Percentiles rank a stretch among this genome's conserved stretches.
These are phyloP conservation scores for Aspergillus avenaceus DNA, from an alignment of 495 filamentous ascomycete genomes.

Conservation along the genomic window DNA sequence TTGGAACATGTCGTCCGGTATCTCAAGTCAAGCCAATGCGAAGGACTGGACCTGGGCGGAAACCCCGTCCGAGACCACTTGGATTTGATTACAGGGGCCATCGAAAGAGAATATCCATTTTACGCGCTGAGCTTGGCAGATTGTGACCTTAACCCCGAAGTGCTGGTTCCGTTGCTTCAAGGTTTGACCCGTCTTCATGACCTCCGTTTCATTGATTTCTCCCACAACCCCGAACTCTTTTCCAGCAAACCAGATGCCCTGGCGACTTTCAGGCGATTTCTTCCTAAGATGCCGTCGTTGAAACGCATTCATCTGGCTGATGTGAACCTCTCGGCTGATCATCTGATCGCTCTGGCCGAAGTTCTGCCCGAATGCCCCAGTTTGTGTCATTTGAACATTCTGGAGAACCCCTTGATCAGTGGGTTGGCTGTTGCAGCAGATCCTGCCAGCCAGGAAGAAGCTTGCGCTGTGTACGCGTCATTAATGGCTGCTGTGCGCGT, in stretches of 20 bases:
- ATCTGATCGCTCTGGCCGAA: slow-evolving; percentile 85
- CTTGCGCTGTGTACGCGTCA: slow-evolving; percentile 89
- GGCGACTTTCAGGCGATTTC: slow-evolving; percentile 70
- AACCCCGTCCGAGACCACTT: slow-evolving; percentile 73
- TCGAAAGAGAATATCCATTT: slow-evolving; percentile 60
- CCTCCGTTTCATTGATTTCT: slow-evolving; percentile 86
- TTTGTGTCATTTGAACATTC: slow-evolving; percentile 80
- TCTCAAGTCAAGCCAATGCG: slow-evolving; percentile 68
- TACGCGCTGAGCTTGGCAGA: slow-evolving; percentile 85
- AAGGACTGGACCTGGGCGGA: slow-evolving; percentile 91
- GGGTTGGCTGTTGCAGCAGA: slow-evolving; percentile 63
- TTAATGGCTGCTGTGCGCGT: slow-evolving; percentile 85
- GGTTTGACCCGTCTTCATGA: slow-evolving; percentile 64
- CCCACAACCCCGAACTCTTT: slow-evolving; percentile 83
- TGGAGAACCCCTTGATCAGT: slow-evolving; percentile 74
- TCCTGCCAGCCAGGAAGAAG: slow-evolving; percentile 80
- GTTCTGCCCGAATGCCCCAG: slow-evolving; percentile 79
- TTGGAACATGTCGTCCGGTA: slow-evolving; percentile 73
- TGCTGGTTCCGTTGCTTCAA: slow-evolving; percentile 72
- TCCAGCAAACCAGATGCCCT: slow-evolving; percentile 69
- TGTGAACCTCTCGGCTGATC: slow-evolving; percentile 79
- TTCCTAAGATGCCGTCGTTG: slow-evolving; percentile 74
- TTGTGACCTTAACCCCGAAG: slow-evolving; percentile 70
- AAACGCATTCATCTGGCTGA: slow-evolving; percentile 86
- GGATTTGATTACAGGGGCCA: slow-evolving; percentile 57